Evolutionary conservation across 2,329 filamentous ascomycete genomes (phyloP), one percentile per base, ranked within the genome.

Genomic region (Aureobasidium sp.): DNA sequence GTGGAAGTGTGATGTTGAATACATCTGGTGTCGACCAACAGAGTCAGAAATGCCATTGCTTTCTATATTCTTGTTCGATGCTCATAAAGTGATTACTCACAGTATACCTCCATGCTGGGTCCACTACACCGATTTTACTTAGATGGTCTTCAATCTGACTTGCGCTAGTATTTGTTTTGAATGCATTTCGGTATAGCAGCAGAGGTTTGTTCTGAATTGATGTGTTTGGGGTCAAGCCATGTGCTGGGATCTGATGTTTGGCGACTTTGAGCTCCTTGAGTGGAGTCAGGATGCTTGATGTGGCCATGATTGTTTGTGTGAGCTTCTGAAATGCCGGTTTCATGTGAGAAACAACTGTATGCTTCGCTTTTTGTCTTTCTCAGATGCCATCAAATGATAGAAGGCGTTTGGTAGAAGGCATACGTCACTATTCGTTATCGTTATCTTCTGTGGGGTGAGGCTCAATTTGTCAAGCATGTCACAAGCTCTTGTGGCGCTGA

Each of bases 81-180:
- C 6, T 26, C 3, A 27, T 5, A 8, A 29, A n/a, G 6, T 3
- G 26, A 48, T 3, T 1, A 29, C 55, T 51, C 17, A 60, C 57
- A 41, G 84, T 84, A 72, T 85, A 88, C 29, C 83, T 79, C 87
- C 86, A 89, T 69, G 87, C 83, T 0, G 87, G 85, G 1, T 68
- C 69, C 3, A 87, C 85, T 37, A 84, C 82, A 8, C 79, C 81
- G 17, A 83, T 71, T 3, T 71, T 68, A 7, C 70, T 69, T 6
- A 90, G 77, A 65, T 86, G 85, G 0, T 77, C 69, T 68, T 87
- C 82, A 52, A 88, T 81, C 1, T 76, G 69, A 2, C 78, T 76
- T 3, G 84, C 74, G 4, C 78, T 76, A 17, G 74, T 70, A 3
- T 63, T 65, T 6, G 69, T 69, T 3, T 73, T 67, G 67, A 89